Evolutionary conservation across 2,329 filamentous ascomycete genomes (phyloP).

Genomic region (Stagonosporopsis cucurbitacearum): DNA sequence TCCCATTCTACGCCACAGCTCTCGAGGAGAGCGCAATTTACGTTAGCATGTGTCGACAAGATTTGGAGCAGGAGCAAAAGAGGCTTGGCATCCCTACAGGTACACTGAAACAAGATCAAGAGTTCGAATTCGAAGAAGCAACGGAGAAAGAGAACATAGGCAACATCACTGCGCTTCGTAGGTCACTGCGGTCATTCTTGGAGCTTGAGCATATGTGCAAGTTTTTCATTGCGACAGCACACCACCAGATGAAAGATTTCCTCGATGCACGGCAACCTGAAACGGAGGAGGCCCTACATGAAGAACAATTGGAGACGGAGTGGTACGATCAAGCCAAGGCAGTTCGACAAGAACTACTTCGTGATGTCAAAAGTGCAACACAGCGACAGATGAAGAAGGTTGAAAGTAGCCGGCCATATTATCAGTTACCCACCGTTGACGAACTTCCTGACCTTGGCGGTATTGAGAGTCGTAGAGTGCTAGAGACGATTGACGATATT

Average conservation of each 20-base stretch:
- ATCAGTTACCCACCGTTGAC: conserved; percentile 50
- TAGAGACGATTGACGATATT: conserved; percentile 71
- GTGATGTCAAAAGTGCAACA: conserved; percentile 63
- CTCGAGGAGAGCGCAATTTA: conserved; percentile 52
- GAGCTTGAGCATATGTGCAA: conserved; percentile 81
- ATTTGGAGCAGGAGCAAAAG: conserved; percentile 61
- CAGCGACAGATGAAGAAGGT: conserved; percentile 68
- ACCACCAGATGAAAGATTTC: conserved; percentile 82
- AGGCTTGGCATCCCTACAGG: conserved; percentile 33
- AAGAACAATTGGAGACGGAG: conserved; percentile 74
- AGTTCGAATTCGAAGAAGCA: conserved; percentile 47
- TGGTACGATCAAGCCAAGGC: conserved; percentile 80
- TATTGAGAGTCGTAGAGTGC: conserved; percentile 72
- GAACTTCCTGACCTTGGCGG: conserved; percentile 67
- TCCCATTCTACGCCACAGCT: conserved; percentile 70
- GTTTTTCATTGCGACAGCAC: conserved; percentile 85
- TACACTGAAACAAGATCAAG: conserved; percentile 40
- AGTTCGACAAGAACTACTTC: conserved; percentile 79
- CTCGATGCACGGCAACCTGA: conserved; percentile 65
- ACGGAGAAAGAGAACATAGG: conserved; percentile 48
- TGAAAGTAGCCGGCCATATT: conserved; percentile 25
- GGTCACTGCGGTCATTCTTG: conserved; percentile 73
- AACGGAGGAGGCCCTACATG: conserved; percentile 68
- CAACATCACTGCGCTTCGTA: conserved; percentile 65
- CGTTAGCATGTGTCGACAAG: conserved; percentile 69